Percentiles rank a stretch among this genome's conserved stretches.
Conservation (phyloP, 176 grass and related monocot species). For the Saccharum officinarum region DNA sequence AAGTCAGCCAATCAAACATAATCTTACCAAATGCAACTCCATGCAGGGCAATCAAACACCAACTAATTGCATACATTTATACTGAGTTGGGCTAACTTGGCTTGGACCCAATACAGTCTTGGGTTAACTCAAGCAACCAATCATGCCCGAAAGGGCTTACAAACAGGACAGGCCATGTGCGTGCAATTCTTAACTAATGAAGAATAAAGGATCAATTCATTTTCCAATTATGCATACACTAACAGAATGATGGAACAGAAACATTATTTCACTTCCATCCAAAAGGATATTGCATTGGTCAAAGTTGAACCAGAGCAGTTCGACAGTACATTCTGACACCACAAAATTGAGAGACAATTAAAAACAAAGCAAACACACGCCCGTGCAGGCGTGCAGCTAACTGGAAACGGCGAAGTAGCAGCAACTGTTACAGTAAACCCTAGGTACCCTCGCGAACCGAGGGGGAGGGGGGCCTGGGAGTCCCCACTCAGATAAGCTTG, state of each 20-base stretch:
- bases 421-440: constrained; percentile 31
- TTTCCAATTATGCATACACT: background rate
- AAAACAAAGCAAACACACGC: background rate
- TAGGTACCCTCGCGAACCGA: constrained; percentile 32
- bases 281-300: background rate
- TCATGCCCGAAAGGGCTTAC: background rate
- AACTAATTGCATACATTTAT: background rate
- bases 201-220: background rate
- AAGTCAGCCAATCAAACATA: background rate
- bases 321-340: constrained; percentile 8
- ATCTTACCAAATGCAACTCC: background rate
- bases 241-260: background rate
- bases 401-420: constrained; percentile 16
- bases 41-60: background rate
- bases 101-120: background rate
- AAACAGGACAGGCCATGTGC: background rate
- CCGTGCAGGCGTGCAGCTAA: constrained; percentile 6
- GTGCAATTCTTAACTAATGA: background rate
- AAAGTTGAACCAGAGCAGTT: constrained; percentile 29
- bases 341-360: constrained; percentile 6
- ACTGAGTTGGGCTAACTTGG: background rate
- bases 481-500: constrained; percentile 82
- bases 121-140: background rate
- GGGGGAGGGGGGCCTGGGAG: background rate
- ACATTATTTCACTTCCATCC: constrained; percentile 31